Conservation (phyloP, 495 filamentous ascomycete genomes). For the Bryoglossum gracile region DNA sequence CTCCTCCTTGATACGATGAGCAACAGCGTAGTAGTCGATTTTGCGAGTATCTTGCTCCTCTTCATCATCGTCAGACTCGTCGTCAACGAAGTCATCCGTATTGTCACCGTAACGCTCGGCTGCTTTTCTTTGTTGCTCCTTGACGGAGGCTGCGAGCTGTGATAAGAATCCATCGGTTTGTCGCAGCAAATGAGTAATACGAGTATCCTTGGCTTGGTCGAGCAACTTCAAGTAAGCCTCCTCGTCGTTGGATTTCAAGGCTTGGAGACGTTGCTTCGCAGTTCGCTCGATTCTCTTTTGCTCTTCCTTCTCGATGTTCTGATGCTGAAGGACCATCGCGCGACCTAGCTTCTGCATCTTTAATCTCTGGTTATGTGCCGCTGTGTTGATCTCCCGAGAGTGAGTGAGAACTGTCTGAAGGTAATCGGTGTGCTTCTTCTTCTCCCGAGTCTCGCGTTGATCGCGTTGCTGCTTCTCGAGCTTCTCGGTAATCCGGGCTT, state of each 20-base stretch:
- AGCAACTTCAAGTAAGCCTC: conserved; percentile 95
- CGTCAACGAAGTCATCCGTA: conserved; percentile 44
- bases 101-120: conserved; percentile 64
- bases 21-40: conserved; percentile 97
- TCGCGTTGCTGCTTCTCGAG: conserved; percentile 97
- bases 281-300: conserved; percentile 95
- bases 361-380: conserved; percentile 53
- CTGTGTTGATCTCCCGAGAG: conserved; percentile 50
- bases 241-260: conserved; percentile 97
- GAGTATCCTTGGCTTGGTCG: conserved; percentile 96
- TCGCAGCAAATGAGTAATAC: conserved; percentile 91
- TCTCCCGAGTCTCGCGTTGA: conserved; percentile 85
- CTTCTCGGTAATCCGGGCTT: conserved; percentile 95
- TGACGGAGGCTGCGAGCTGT: conserved; percentile 88
- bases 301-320: conserved; percentile 97
- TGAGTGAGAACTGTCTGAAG: conserved; percentile 66
- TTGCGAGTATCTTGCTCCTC: conserved; percentile 60
- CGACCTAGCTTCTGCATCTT: conserved; percentile 81
- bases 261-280: conserved; percentile 98
- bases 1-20: conserved; percentile 90
- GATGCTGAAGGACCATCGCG: conserved; percentile 79
- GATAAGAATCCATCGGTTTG: conserved; percentile 97
- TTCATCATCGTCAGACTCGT: conserved; percentile 55
- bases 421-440: conserved; percentile 92
- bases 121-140: conserved; percentile 79